Base-by-base conservation (phyloP, 2,329 filamentous ascomycete species). In the Coleophoma crateriformis region DNA sequence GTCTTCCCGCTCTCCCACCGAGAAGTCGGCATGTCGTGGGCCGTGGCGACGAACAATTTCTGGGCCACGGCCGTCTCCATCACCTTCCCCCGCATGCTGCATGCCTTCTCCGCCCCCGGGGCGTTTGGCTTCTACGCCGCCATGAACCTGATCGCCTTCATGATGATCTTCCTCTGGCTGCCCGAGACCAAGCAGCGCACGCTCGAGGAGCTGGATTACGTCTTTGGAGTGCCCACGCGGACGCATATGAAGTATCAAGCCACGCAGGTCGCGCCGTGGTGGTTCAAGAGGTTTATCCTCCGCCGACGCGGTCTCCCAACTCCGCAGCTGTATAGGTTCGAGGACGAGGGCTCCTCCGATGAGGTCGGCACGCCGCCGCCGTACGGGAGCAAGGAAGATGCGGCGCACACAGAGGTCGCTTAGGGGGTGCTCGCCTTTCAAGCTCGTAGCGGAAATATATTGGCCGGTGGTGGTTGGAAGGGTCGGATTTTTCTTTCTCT, bases 21-120 rank as follows among this genome's bases (percentile, higher is more conserved):
- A 59, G 85, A 88, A 61, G 75, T 87, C 20, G 85, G 85, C 50
- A 88, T 88, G 85, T 77, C 76, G 0, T 87, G 78, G 67, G 79
- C 82, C 7, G 84, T 87, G 8, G 81, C 84, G 1, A 86, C 81
- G 0, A 85, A 81, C 54, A 71, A 85, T 44, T 73, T 74, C 56
- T 79, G 73, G 73, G 78, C 78, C 0, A 73, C 78, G 0, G 75
- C 85, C 0, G 67, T 87, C 14, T 74, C 76, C 27, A 78, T 87
- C 48, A 84, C 51, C 8, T 50, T 55, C 15, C 54, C 56, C 8
- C 44, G 49, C 52, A 71, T 85, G 53, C 73, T 72, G 63, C 68
- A 46, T 63, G 66, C 49, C 14, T 48, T 58, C 27, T 45, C 41
- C 14, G 14, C 17, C 12, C 15, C 50, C 43, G 76, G 76, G 4